These are phyloP conservation scores for Cryoendolithus antarcticus DNA, from an alignment of 2,329 filamentous ascomycete species.

Conservation along the genomic window DNA sequence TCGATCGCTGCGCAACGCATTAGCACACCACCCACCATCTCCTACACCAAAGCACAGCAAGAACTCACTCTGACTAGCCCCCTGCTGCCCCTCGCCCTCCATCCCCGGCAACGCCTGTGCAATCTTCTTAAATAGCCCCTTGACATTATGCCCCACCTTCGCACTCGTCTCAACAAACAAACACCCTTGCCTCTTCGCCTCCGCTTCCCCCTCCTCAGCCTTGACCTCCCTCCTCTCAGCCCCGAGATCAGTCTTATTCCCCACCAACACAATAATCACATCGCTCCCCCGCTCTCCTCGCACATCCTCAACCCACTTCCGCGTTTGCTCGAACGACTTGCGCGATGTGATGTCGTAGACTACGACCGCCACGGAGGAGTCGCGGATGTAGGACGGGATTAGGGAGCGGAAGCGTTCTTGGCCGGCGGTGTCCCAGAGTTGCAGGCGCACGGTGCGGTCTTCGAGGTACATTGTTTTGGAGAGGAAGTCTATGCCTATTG, in stretches of 20 bases:
- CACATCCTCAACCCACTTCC: slow-evolving; percentile 99
- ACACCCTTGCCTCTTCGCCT: slow-evolving; percentile 92
- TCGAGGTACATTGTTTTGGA: slow-evolving; percentile 99
- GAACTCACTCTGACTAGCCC: slow-evolving; percentile 65
- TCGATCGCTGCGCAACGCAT: slow-evolving; percentile 21
- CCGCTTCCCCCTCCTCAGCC: slow-evolving; percentile 89
- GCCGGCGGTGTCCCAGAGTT: slow-evolving; percentile 96
- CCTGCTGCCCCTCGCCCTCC: slow-evolving; percentile 76
- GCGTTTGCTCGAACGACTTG: slow-evolving; percentile 97
- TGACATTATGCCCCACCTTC: slow-evolving; percentile 96
- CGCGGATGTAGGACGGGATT: slow-evolving; percentile 96
- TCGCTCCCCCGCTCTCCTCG: slow-evolving; percentile 93
- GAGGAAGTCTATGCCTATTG: slow-evolving; percentile 97
- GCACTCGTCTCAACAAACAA: slow-evolving; percentile 99
- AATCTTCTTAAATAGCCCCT: slow-evolving; percentile 94
- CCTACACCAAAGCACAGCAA: neutral
- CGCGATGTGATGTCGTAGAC: slow-evolving; percentile 81
- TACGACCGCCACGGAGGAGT: slow-evolving; percentile 93
- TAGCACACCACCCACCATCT: slow-evolving; percentile 7
- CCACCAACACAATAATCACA: slow-evolving; percentile 95
- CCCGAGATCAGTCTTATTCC: slow-evolving; percentile 98
- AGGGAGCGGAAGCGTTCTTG: slow-evolving; percentile 94
- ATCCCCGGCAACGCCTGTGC: slow-evolving; percentile 94
- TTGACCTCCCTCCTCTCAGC: slow-evolving; percentile 90
- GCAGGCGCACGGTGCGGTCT: slow-evolving; percentile 90